A percentile compares a stretch with the other conserved stretches of the same genome.
Evolutionary conservation across 371 early-diverging fungal species (phyloP).

Genomic region (Phascolomyces articulosus): DNA sequence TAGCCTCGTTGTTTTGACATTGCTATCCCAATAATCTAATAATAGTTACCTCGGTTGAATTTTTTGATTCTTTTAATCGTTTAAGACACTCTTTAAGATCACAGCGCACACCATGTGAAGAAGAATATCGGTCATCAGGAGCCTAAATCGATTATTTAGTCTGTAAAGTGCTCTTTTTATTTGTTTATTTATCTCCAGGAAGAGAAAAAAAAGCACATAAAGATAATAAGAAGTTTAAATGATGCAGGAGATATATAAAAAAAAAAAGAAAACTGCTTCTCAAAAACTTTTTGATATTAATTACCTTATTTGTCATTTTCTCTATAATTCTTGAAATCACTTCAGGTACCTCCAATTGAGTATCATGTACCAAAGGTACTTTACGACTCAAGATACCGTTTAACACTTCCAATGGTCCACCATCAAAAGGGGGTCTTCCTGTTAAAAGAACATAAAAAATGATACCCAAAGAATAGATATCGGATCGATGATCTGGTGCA

Average conservation of each 20-base stretch:
- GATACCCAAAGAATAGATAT: conserved; percentile 58
- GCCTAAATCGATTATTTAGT: conserved; percentile 30
- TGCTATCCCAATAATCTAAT: no score
- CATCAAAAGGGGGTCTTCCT: conserved; percentile 50
- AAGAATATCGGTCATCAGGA: conserved; percentile 58
- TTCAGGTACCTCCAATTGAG: conserved; percentile 54
- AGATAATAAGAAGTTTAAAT: not conserved
- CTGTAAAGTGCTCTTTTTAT: not conserved
- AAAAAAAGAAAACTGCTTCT: no score
- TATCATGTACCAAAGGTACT: conserved; percentile 45
- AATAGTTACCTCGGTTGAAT: conserved; percentile 13
- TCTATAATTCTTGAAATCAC: conserved; percentile 51
- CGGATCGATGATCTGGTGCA: conserved; percentile 58
- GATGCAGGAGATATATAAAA: not conserved
- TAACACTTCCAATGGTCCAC: conserved; percentile 55
- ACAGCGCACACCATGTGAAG: conserved; percentile 54
- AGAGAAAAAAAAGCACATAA: not conserved
- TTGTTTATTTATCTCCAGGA: not conserved
- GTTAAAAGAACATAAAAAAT: conserved; percentile 55
- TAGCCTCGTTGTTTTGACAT: no score
- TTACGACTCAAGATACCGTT: conserved; percentile 53
- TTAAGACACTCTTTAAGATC: conserved; percentile 55
- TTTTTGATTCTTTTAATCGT: not conserved
- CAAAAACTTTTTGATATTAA: no score
- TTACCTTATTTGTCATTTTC: conserved; percentile 62